Evolutionary conservation across 176 grass and related monocot genomes (phyloP), one percentile per base, ranked within the genome.

Genomic region (Musa itinerans): DNA sequence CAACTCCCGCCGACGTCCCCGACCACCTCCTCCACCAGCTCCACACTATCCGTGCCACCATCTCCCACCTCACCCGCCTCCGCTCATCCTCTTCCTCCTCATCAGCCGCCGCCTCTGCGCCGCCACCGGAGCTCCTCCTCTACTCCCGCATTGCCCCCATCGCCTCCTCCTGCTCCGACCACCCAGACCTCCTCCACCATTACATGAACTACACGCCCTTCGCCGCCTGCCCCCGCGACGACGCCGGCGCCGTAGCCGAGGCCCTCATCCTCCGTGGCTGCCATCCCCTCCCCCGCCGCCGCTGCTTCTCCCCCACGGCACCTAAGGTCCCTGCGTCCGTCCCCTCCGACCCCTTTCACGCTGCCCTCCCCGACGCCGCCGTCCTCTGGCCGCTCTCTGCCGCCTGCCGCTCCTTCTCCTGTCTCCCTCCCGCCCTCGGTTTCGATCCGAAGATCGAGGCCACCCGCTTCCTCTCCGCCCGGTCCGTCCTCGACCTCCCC

Each of bases 211-310:
- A 92, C 72, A 68, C 81, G 14, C 89, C 87, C 53, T 88, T 92
- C 89, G 50, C 79, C 74, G 73, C 87, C 72, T 88, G 87, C 57
- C 87, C 87, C 15, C 34, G 34, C 58, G 85, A 83, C 78, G 76
- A 86, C 70, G 62, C 85, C 79, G 82, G 85, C 86, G 66, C 81
- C 78, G 54, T 92, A 29, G 89, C 81, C 29, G 89, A 92, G 86
- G 83, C 89, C n/a, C 86, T 92, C 81, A 79, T 92, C 72, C 89
- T 89, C 83, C 89, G 86, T 83, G 89, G 89, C 52, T 92, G 89
- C 50, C 67, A 69, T 17, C 70, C 79, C 53, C 76, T 67, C 48
- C 25, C 69, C 3, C 84, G 66, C 57, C 84, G 76, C 54, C 89
- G 93, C 53, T 92, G 89, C 83, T 73, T 73, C 70, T 52, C 70